phyloP scores from a whole-genome alignment of 192 early-diverging fungal species.

The Mycoemilia scoparia region DNA sequence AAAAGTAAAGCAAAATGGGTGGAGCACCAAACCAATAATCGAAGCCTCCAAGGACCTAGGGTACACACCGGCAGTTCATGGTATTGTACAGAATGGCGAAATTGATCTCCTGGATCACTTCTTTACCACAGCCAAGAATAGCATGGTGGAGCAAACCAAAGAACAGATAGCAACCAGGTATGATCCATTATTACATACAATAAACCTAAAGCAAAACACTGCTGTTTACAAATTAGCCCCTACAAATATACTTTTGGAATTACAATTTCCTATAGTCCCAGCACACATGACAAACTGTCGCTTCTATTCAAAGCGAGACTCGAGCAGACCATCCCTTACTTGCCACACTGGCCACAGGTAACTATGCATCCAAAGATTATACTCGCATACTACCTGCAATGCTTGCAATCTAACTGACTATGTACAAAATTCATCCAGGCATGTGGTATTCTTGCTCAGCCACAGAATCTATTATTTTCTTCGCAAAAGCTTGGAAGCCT shows the following conservation, averaged over 20 bases:
- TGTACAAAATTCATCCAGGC: conserved; percentile 19
- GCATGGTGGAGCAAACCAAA: conserved; percentile 39
- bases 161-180: conserved; percentile 25
- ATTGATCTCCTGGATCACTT: conserved; percentile 59
- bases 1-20: conserved; percentile 53
- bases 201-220: not conserved
- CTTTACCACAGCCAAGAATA: conserved; percentile 39
- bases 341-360: conserved; percentile 60
- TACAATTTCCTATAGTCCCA: conserved; percentile 22
- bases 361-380: not conserved
- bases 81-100: conserved; percentile 42
- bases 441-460: conserved; percentile 57
- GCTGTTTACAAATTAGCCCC: conserved; percentile 4
- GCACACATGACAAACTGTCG: conserved; percentile 35
- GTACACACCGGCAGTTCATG: conserved; percentile 50
- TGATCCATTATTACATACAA: not conserved
- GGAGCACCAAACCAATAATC: conserved; percentile 45
- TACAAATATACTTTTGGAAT: conserved; percentile 1
- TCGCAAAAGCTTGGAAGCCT: conserved; percentile 46
- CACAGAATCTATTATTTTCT: conserved; percentile 52
- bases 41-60: conserved; percentile 47
- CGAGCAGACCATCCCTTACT: conserved; percentile 50
- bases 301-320: conserved; percentile 42
- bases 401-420: not conserved
- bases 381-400: not conserved